Base-by-base conservation (phyloP, 1,284 basidiomycete species). In the Trichosporon coremiiforme region DNA sequence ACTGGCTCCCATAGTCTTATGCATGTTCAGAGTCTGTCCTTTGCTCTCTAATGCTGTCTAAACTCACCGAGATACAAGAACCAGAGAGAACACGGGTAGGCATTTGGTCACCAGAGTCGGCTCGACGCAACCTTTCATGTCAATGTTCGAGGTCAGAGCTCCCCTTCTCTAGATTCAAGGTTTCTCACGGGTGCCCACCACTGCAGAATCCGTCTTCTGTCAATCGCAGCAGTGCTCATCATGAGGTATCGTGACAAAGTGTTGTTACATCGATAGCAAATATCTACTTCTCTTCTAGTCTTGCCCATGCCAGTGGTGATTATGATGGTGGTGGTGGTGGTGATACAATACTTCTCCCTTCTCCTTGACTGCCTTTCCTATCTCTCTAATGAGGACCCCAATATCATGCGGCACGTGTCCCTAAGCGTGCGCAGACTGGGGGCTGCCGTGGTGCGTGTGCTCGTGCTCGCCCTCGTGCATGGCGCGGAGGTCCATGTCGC, bases 401-500 rank as follows among this genome's bases (percentile, higher is more conserved):
- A 45, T 45, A 13, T 38, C 36, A 15, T 45, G 41, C 17, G 41
- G 41, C 41, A 45, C 41, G 41, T 45, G 41, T 45, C 41, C 41
- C 41, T 45, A 45, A 17, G 41, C 41, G 41, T 45, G 41, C 41
- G 41, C 41, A 4, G 41, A n/a, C 17, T 53, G 50, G 50, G 20
- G 50, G 36, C 36, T 38, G 1, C 36, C 36, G 3, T 38, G 36
- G 12, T 38, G 36, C 12, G 8, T 7, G 10, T 53, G 50, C n/a
- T 53, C 50, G 20, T 53, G 50, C 10, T 22, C 20, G 17, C 8
- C 20, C 50, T 53, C 50, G 50, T 17, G 50, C 50, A 53, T 53
- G 8, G 57, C 57, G 9, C 47, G 4, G 8, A 71, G 55, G 25
- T 67, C 66, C 9, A 38, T 41, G 38, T 64, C 57, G 65, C 72